A percentile compares a stretch with the other conserved stretches of the same genome.
These are phyloP conservation scores for Phytophthora hybrid DNA, from an alignment of 352 stramenopile genomes.

Conservation along the genomic window DNA sequence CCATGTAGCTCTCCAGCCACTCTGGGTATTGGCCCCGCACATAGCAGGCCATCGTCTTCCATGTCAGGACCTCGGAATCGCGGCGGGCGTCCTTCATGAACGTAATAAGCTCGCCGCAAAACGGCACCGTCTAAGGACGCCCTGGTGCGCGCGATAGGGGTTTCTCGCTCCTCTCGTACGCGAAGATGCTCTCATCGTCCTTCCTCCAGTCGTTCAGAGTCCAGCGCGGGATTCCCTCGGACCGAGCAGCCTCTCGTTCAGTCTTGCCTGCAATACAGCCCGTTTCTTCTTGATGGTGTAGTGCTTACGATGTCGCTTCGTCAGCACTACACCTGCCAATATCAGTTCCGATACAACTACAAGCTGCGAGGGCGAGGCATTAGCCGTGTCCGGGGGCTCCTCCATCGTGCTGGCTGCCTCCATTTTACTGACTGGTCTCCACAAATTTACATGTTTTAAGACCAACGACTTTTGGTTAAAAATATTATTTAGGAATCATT, in stretches of 20 bases:
- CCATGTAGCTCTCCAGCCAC: constrained; percentile 9
- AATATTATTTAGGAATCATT: neutral
- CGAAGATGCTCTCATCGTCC: neutral
- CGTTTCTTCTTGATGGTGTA: constrained; percentile 14
- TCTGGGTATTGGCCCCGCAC: constrained; percentile 4
- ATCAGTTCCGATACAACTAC: neutral
- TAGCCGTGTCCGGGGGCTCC: neutral
- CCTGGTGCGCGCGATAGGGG: neutral
- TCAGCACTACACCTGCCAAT: neutral
- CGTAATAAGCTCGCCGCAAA: constrained; percentile 10
- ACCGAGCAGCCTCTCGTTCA: constrained; percentile 2
- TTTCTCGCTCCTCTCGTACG: constrained; percentile 13
- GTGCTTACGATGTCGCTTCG: constrained; percentile 8
- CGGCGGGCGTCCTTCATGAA: constrained; percentile 21
- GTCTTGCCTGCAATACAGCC: constrained; percentile 3
- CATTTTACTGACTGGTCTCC: constrained; percentile 13
- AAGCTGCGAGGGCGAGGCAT: constrained; percentile 1
- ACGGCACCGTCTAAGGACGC: constrained; percentile 11
- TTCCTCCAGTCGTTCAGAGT: constrained; percentile 1
- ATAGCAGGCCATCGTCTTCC: constrained; percentile 1
- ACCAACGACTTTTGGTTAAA: neutral
- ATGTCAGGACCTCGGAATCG: neutral
- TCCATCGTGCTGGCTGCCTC: neutral
- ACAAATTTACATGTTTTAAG: constrained; percentile 3
- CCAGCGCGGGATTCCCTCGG: constrained; percentile 7